Percentiles rank a stretch among this genome's conserved stretches.
phyloP scores from a whole-genome alignment of 495 filamentous ascomycete genomes.

The Penicillium pancosmium region DNA sequence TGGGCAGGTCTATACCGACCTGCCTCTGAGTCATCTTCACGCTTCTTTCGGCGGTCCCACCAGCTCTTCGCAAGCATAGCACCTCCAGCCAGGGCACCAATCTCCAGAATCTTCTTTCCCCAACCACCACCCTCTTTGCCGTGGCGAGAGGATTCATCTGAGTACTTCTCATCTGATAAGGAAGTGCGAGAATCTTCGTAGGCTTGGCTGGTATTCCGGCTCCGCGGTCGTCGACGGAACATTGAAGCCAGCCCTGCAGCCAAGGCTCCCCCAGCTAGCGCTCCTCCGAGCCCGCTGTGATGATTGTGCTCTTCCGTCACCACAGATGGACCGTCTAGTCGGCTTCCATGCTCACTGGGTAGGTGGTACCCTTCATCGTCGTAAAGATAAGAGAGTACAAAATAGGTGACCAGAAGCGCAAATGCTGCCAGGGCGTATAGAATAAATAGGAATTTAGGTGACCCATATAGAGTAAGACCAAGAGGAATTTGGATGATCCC shows the following conservation, averaged over 20 bases:
- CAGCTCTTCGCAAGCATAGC: constrained; percentile 65
- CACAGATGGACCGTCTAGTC: constrained; percentile 46
- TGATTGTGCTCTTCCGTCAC: constrained; percentile 37
- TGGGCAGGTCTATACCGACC: constrained; percentile 50
- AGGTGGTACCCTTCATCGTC: constrained; percentile 50
- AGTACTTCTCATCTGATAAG: constrained; percentile 65
- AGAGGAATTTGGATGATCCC: constrained; percentile 87
- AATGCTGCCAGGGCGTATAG: constrained; percentile 76
- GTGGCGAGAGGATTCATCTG: constrained; percentile 45
- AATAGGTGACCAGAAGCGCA: constrained; percentile 67
- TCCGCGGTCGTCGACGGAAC: constrained; percentile 47
- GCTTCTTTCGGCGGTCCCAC: constrained; percentile 59
- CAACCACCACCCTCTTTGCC: constrained; percentile 43
- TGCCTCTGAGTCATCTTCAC: constrained; percentile 59
- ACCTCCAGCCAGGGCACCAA: constrained; percentile 68
- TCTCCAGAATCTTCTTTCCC: constrained; percentile 66
- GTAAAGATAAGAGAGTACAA: constrained; percentile 70
- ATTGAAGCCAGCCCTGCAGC: constrained; percentile 65
- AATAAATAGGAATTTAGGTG: constrained; percentile 81
- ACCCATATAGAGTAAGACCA: constrained; percentile 90
- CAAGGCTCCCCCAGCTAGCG: constrained; percentile 55
- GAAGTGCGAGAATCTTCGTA: constrained; percentile 52
- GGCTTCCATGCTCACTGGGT: constrained; percentile 58
- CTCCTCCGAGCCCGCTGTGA: constrained; percentile 36
- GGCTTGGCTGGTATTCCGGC: constrained; percentile 34